Percentiles rank a stretch among this genome's conserved stretches.
Conservation (phyloP, 169 alveolate genomes). For the Neospora caninum region DNA sequence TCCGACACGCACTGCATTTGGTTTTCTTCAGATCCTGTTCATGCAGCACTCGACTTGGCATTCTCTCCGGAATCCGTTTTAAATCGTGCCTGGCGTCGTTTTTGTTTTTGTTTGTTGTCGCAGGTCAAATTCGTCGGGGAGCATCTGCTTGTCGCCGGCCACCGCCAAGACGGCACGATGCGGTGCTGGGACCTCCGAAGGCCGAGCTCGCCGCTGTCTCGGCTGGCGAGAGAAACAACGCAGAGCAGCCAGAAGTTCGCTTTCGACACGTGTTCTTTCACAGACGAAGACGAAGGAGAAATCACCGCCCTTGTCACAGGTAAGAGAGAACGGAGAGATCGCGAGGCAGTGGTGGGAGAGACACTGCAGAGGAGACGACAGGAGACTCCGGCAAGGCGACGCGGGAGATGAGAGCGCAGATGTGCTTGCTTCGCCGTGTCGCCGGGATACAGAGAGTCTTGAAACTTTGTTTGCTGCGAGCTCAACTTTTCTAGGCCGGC, state of each 20-base stretch:
- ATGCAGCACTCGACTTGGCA: no score
- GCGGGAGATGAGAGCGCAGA: background rate
- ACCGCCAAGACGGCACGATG: conserved; percentile 53
- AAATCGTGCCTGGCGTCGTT: background rate
- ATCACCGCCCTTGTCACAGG: background rate
- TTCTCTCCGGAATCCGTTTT: no score
- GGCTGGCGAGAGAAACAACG: conserved; percentile 26
- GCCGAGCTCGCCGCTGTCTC: conserved; percentile 33
- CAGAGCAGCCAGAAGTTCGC: background rate
- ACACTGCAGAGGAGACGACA: background rate
- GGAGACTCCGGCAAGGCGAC: background rate
- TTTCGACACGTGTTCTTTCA: background rate
- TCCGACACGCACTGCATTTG: no score
- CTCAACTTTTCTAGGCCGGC: no score
- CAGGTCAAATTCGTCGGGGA: conserved; percentile 56
- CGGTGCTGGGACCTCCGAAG: conserved; percentile 65
- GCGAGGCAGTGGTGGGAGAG: background rate
- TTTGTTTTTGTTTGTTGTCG: background rate
- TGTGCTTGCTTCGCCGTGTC: background rate
- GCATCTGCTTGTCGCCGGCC: conserved; percentile 54
- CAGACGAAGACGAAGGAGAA: background rate
- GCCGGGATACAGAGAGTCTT: no score
- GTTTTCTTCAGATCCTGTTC: no score
- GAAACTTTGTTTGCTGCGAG: no score
- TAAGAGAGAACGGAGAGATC: background rate